These are phyloP conservation scores for Verticillium albo-atrum DNA, from an alignment of 2,329 filamentous ascomycete species.

Conservation along the genomic window DNA sequence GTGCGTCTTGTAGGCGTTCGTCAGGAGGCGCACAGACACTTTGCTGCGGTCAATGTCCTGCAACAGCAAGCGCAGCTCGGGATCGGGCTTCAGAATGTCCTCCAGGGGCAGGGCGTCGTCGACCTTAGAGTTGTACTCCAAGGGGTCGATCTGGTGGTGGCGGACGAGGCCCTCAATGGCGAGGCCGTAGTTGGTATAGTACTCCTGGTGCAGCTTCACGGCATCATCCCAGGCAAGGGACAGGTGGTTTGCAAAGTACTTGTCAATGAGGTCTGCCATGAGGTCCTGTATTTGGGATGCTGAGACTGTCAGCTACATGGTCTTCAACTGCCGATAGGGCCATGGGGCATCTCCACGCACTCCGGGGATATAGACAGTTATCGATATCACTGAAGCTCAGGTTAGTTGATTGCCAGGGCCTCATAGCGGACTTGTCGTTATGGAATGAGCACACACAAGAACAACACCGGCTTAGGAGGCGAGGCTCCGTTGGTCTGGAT, in stretches of 20 bases:
- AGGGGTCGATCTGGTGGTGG: constrained; percentile 89
- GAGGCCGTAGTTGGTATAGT: constrained; percentile 95
- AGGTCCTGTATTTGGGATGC: constrained; percentile 78
- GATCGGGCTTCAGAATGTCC: constrained; percentile 73
- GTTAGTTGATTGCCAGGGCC: background rate
- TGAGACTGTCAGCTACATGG: constrained; percentile 19
- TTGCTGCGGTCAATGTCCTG: constrained; percentile 78
- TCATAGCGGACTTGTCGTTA: background rate
- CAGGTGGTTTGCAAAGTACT: constrained; percentile 64
- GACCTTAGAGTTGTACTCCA: constrained; percentile 92
- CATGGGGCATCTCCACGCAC: constrained; percentile 47
- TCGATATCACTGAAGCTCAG: constrained; percentile 76
- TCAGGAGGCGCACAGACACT: constrained; percentile 89
- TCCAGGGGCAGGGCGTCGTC: constrained; percentile 92
- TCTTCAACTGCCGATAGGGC: no score
- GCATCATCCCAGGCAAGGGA: constrained; percentile 73
- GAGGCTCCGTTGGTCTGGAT: constrained; percentile 26
- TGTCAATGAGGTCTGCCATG: constrained; percentile 79
- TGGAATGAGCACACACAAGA: constrained; percentile 29
- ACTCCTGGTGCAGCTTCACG: constrained; percentile 79
- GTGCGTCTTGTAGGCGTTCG: constrained; percentile 92
- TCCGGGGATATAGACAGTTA: constrained; percentile 92
- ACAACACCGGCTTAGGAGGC: constrained; percentile 33
- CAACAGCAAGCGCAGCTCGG: constrained; percentile 69
- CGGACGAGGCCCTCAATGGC: constrained; percentile 92